Base-by-base conservation (phyloP, 805 yeast genomes). In the Saccharomycopsis olivae region DNA sequence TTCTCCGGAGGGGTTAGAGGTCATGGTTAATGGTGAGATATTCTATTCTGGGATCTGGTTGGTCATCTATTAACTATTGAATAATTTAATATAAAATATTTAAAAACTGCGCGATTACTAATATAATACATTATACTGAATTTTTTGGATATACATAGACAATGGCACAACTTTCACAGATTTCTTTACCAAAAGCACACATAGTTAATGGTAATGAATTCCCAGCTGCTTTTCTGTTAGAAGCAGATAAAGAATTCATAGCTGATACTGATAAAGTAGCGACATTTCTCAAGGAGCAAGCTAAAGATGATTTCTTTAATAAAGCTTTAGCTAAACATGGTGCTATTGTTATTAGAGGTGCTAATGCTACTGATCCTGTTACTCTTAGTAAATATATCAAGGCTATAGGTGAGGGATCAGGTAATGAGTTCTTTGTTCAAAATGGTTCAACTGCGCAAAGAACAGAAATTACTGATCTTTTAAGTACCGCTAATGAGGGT, bases 401-500 rank as follows among this genome's bases (percentile, higher is more conserved):
- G 14, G 47, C 56, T 4, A 48, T 55, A 35, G 56, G 53, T 18
- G 25, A 19, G 4, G 33, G 39, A 16, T 49, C 59, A 19, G 57
- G 56, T 2, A 46, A 48, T 20, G 42, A 41, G 20, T 44, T 36
- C 5, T 59, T 58, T 41, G 49, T 38, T 17, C 62, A 59, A 43
- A 54, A 50, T 36, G 64, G 62, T 4, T 45, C 56, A 1, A 43
- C 55, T 3, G 61, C 56, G 2, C 38, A 48, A 24, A 49, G 64
- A 38, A 51, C 53, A 14, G 39, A 44, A n/a, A 44, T 54, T 6
- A 55, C 52, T 3, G 53, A 50, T 4, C 38, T 49, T 28, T 29
- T 60, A 11, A 49, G 47, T 29, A 58, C 62, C 9, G 65, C 64
- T 16, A 57, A 57, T 33, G 62, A 57, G 44, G 58, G 62, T 1